Conservation (phyloP, 352 stramenopile species). For the Aphanomyces astaci region DNA sequence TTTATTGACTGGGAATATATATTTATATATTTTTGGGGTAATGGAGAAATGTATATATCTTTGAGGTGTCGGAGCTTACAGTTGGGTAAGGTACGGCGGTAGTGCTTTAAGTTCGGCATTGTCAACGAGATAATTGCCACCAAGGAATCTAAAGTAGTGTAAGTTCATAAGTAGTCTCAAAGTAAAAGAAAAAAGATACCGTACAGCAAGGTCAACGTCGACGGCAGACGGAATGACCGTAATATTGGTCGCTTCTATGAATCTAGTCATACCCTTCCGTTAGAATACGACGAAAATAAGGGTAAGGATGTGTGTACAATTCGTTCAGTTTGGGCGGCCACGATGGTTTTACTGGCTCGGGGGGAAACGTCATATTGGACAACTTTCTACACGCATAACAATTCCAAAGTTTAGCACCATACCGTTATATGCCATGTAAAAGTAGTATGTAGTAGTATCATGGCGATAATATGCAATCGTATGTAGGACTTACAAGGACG, state of each 20-base stretch:
- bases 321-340: not conserved
- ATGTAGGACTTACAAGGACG: not conserved
- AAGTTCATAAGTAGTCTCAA: not conserved
- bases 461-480: not conserved
- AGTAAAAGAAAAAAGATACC: too few species aligned
- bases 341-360: not conserved
- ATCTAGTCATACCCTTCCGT: too few species aligned
- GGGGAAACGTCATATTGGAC: not conserved
- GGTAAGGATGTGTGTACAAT: not conserved
- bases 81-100: not conserved
- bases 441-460: too few species aligned
- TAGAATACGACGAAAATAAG: too few species aligned
- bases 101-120: not conserved
- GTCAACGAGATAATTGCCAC: not conserved
- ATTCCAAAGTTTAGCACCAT: too few species aligned
- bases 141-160: conserved; percentile 6
- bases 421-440: too few species aligned
- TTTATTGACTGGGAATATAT: too few species aligned
- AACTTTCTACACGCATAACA: not conserved
- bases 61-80: not conserved
- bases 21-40: too few species aligned
- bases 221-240: not conserved
- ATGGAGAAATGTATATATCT: not conserved
- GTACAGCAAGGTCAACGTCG: not conserved
- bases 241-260: not conserved